Evolutionary conservation across 768 basidiomycete genomes (phyloP).

Genomic region (Mycena chlorophos): DNA sequence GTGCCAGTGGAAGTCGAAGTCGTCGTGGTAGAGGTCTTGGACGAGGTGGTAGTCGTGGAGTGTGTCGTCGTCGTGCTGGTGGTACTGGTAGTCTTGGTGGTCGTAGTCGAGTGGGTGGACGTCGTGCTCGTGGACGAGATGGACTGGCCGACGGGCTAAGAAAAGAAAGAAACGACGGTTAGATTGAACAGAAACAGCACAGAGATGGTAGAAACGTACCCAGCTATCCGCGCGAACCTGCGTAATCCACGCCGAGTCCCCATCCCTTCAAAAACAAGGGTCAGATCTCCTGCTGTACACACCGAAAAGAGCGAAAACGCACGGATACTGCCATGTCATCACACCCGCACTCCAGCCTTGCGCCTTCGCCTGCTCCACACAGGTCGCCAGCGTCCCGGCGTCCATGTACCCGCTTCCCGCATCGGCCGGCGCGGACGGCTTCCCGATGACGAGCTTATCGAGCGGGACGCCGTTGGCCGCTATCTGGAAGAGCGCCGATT

Average conservation of each 20-base stretch:
- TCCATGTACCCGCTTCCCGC: slow-evolving; percentile 65
- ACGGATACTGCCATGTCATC: not conserved
- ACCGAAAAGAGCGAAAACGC: slow-evolving; percentile 17
- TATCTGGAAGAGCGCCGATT: slow-evolving; percentile 61
- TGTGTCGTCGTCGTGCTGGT: too few species aligned
- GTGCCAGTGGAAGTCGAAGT: too few species aligned
- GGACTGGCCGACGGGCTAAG: slow-evolving; percentile 12
- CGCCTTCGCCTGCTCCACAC: slow-evolving; percentile 57
- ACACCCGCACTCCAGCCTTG: slow-evolving; percentile 65
- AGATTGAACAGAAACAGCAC: too few species aligned
- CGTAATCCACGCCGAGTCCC: slow-evolving; percentile 41
- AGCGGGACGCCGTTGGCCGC: slow-evolving; percentile 55
- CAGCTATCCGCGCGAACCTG: slow-evolving; percentile 32
- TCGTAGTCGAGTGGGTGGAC: not conserved
- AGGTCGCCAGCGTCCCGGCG: slow-evolving; percentile 55
- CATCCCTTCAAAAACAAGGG: slow-evolving; percentile 40
- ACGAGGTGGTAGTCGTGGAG: too few species aligned
- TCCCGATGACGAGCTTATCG: slow-evolving; percentile 74
- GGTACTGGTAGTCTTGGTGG: slow-evolving; percentile 7
- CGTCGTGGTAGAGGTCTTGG: too few species aligned
- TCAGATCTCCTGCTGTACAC: slow-evolving; percentile 34
- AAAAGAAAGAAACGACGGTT: too few species aligned
- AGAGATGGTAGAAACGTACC: too few species aligned
- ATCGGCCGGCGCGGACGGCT: slow-evolving; percentile 55
- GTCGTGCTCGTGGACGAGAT: not conserved